phyloP scores from a whole-genome alignment of 768 basidiomycete genomes.

The Podaxis carcinomalis region DNA sequence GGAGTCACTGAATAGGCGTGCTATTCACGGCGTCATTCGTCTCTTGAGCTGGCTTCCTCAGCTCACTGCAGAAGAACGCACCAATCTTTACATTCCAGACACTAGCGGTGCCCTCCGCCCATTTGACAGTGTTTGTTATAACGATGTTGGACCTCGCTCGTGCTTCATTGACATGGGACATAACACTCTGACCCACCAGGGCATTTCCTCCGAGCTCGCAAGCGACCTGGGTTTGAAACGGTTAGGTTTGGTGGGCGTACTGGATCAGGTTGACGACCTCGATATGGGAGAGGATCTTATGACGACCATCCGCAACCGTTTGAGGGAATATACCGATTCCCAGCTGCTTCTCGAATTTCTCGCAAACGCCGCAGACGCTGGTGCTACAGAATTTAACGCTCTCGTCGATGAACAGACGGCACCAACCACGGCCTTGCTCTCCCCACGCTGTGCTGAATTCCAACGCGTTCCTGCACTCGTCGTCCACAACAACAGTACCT shows the following conservation, averaged over 20 bases:
- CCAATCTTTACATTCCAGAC: constrained; percentile 32
- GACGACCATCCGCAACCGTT: constrained; percentile 36
- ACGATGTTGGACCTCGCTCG: constrained; percentile 34
- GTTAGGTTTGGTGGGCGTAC: constrained; percentile 30
- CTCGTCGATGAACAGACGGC: constrained; percentile 29
- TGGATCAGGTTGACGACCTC: constrained; percentile 19
- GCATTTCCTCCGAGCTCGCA: constrained; percentile 26
- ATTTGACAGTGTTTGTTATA: constrained; percentile 27
- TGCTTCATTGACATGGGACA: constrained; percentile 17
- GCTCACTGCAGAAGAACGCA: constrained; percentile 17
- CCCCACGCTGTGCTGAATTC: constrained; percentile 30
- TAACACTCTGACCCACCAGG: constrained; percentile 24
- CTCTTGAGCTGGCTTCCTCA: constrained; percentile 1
- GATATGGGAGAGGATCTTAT: constrained; percentile 41
- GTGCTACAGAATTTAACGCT: constrained; percentile 36
- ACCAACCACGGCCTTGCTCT: constrained; percentile 21
- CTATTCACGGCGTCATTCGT: background rate
- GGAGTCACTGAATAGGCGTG: no score
- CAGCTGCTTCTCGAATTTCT: constrained; percentile 47
- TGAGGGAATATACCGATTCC: constrained; percentile 36
- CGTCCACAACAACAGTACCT: constrained; percentile 38
- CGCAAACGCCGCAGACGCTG: constrained; percentile 49
- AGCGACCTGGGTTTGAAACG: constrained; percentile 26
- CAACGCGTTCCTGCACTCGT: constrained; percentile 33
- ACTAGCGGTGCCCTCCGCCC: constrained; percentile 21